Evolutionary conservation across 2,329 filamentous ascomycete genomes (phyloP).

Genomic region (Colletotrichum tabaci): DNA sequence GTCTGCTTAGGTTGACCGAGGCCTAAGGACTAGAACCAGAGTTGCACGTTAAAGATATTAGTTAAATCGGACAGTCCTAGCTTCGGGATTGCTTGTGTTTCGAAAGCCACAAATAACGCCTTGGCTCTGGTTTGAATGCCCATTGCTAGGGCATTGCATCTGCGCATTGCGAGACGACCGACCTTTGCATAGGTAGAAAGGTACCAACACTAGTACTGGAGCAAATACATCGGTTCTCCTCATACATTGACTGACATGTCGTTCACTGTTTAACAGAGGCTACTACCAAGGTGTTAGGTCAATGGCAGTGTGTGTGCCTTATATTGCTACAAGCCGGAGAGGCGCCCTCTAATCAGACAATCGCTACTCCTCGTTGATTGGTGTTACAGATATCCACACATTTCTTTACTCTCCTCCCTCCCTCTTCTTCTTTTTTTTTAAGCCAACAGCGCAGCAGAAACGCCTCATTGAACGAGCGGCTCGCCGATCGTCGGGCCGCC

Average conservation of each 20-base stretch:
- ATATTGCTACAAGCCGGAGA: constrained; percentile 41
- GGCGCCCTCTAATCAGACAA: constrained; percentile 30
- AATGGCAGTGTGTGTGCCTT: constrained; percentile 38
- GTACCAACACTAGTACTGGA: not conserved
- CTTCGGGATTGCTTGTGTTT: too few species aligned
- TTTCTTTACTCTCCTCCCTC: not conserved
- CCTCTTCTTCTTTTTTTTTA: not conserved
- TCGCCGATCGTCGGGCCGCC: constrained; percentile 55
- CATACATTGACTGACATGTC: not conserved
- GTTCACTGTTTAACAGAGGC: not conserved
- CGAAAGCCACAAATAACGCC: not conserved
- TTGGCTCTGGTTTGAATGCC: not conserved
- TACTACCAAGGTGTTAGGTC: constrained; percentile 2
- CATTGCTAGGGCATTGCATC: not conserved
- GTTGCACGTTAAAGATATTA: too few species aligned
- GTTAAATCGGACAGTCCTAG: too few species aligned
- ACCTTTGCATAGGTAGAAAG: too few species aligned
- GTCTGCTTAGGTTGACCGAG: too few species aligned
- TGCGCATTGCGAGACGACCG: not conserved
- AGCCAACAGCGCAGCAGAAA: not conserved
- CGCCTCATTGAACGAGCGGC: constrained; percentile 22
- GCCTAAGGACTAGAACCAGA: too few species aligned
- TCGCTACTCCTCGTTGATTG: constrained; percentile 31
- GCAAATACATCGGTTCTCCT: not conserved
- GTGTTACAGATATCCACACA: constrained; percentile 37